Evolutionary conservation across 352 stramenopile species (phyloP).

Genomic region (Pythium grandisporangium): DNA sequence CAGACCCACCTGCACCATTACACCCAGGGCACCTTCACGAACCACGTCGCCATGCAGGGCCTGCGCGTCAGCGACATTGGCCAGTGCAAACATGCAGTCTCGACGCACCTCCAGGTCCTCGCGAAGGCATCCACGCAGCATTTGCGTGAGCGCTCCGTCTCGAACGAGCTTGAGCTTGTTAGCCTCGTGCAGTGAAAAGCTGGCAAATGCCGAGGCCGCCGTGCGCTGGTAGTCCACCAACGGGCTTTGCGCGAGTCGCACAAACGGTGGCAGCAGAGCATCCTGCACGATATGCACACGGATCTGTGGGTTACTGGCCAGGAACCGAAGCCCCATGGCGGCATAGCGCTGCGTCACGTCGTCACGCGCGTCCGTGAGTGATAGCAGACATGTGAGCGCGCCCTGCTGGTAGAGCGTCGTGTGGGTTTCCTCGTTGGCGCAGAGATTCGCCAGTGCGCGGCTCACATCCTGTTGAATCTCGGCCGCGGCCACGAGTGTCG

Average conservation of each 20-base stretch:
- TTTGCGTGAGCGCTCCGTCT: conserved; percentile 83
- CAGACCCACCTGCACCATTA: conserved; percentile 59
- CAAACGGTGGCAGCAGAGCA: conserved; percentile 85
- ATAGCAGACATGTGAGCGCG: conserved; percentile 84
- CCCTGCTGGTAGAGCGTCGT: conserved; percentile 89
- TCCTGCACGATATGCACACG: conserved; percentile 89
- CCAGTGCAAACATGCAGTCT: conserved; percentile 91
- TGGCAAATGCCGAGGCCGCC: conserved; percentile 88
- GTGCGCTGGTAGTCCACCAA: conserved; percentile 91
- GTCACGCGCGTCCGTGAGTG: conserved; percentile 79
- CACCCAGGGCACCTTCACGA: conserved; percentile 74
- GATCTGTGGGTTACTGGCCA: conserved; percentile 91
- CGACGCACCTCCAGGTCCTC: conserved; percentile 88
- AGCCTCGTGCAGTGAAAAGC: conserved; percentile 88
- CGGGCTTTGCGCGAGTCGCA: conserved; percentile 86
- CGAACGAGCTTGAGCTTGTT: conserved; percentile 93
- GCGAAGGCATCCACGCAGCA: conserved; percentile 87
- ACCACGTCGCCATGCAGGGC: conserved; percentile 88
- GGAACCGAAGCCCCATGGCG: conserved; percentile 92
- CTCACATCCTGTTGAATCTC: conserved; percentile 94
- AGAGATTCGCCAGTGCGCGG: conserved; percentile 89
- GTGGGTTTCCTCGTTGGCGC: conserved; percentile 94
- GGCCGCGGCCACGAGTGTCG: conserved; percentile 75
- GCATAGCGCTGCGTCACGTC: conserved; percentile 93
- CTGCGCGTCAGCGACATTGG: conserved; percentile 88